Evolutionary conservation across 805 yeast genomes (phyloP).

Genomic region (Lipomyces starkeyi): DNA sequence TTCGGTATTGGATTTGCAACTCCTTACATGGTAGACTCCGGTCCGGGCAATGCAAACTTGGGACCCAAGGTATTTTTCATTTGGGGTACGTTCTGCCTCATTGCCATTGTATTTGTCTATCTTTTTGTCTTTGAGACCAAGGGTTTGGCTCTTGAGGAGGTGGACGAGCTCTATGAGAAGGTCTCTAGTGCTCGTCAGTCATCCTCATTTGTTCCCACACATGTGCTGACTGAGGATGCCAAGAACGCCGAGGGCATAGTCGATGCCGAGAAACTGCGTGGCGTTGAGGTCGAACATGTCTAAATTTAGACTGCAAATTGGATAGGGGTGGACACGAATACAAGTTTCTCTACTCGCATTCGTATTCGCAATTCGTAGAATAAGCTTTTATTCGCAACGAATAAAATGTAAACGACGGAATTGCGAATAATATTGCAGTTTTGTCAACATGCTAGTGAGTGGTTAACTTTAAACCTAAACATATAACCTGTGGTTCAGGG

Average conservation of each 20-base stretch:
- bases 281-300: slow-evolving; percentile 1
- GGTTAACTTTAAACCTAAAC: no score
- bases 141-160: slow-evolving; percentile 70
- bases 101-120: slow-evolving; percentile 63
- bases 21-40: slow-evolving; percentile 68
- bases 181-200: slow-evolving; percentile 32
- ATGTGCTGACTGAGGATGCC: slow-evolving; percentile 4
- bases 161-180: slow-evolving; percentile 60
- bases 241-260: slow-evolving; percentile 1
- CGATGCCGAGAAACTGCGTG: slow-evolving; percentile 1
- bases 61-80: slow-evolving; percentile 67
- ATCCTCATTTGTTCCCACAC: slow-evolving; percentile 19
- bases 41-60: slow-evolving; percentile 61
- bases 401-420: no score
- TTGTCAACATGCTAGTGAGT: no score
- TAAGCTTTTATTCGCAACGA: no score
- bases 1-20: slow-evolving; percentile 75
- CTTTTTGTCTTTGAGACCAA: slow-evolving; percentile 67
- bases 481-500: no score
- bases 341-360: no score
- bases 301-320: background rate
- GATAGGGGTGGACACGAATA: no score
- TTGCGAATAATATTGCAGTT: no score
- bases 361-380: no score
- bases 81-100: slow-evolving; percentile 72